Base-by-base conservation (phyloP, 208 protist genomes). In the Sergeia podlipaevii region DNA sequence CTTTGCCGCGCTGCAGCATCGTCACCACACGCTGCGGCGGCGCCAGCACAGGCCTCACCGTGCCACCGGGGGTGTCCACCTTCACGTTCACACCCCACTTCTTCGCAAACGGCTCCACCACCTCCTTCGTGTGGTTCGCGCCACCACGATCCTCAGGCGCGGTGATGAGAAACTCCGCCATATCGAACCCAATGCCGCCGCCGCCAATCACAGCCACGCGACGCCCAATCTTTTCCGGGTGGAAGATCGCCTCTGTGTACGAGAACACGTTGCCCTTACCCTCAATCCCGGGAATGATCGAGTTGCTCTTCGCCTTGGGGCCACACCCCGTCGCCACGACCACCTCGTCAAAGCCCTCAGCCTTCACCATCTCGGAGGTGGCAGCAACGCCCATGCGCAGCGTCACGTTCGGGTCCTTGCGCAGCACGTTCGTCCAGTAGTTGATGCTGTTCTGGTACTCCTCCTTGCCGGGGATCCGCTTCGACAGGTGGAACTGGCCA, bases 171-270 rank as follows among this genome's bases (percentile, higher is more conserved):
- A 91, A 97, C 60, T 90, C 75, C 6, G 85, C 60, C 52, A 96
- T 80, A 71, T 97, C 92, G 63, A 96, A 97, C 33, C 92, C 92
- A 56, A 97, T 97, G 39, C 89, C 92, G n/a, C 93, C 93, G 17
- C 81, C 82, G 36, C 93, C 93, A 48, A 97, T 90, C 44, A 97
- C 61, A 4, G 90, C 93, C 17, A 97, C 93, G 3, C 63, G 60
- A 18, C 61, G 37, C 29, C 89, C 92, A 2, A 94, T 73, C 45
- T 63, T 49, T 42, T 73, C 73, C 13, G 65, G 65, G 45, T 75
- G 52, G 27, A 62, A 45, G 20, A 97, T 59, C 10, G 93, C 92
- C 48, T 97, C 92, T 0, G 77, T 53, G 75, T 97, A 97, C 49
- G 46, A 75, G 54, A 87, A 69, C 5, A 95, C 87, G 53, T 93